Evolutionary conservation across 1,139 yeast genomes (phyloP).

Genomic region (Geotrichum fermentans): DNA sequence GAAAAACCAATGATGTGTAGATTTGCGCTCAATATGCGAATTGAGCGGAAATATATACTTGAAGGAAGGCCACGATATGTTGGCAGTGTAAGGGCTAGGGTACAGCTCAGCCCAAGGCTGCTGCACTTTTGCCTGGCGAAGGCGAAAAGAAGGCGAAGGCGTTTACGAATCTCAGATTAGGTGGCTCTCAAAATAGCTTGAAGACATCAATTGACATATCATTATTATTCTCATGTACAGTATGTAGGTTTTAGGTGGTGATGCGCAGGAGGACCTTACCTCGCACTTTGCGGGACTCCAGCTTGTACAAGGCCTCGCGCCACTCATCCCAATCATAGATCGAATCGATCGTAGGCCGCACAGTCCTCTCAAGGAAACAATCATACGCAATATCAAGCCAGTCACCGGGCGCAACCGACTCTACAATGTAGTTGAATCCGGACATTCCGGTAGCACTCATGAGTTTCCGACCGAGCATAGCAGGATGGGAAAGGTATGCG

Average conservation of each 20-base stretch:
- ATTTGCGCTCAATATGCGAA: no score
- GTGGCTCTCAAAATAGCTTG: no score
- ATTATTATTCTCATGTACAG: no score
- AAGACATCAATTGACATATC: no score
- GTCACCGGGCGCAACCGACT: conserved; percentile 25
- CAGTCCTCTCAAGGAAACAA: conserved; percentile 42
- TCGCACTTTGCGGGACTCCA: conserved; percentile 47
- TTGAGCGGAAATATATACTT: no score
- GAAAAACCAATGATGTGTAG: neutral
- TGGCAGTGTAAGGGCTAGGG: no score
- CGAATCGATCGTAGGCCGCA: conserved; percentile 51
- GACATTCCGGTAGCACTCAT: conserved; percentile 28
- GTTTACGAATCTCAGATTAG: no score
- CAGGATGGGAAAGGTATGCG: conserved; percentile 27
- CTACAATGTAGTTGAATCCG: conserved; percentile 35
- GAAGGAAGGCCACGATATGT: no score
- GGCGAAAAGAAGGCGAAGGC: no score
- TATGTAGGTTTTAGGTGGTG: neutral
- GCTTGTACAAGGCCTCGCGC: conserved; percentile 46
- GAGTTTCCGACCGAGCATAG: conserved; percentile 34
- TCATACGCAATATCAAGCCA: conserved; percentile 36
- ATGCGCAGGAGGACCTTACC: conserved; percentile 54
- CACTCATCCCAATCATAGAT: conserved; percentile 48
- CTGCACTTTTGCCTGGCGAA: no score
- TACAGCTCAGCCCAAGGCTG: no score